phyloP scores from a whole-genome alignment of 2,329 filamentous ascomycete species.

The Penicillium paneum region DNA sequence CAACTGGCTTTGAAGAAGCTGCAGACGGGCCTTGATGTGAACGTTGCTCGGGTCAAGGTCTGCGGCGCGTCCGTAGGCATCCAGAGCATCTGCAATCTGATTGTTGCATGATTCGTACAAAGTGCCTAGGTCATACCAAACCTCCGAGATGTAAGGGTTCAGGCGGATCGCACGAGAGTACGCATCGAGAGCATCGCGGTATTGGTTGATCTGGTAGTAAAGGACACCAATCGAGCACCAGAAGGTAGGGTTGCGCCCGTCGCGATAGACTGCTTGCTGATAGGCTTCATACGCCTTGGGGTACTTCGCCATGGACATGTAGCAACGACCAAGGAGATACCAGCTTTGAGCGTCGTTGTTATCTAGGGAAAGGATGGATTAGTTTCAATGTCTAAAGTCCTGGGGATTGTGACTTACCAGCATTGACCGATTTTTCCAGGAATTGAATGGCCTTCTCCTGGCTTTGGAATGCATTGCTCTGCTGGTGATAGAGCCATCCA shows the following conservation, averaged over 20 bases:
- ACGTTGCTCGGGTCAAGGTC: constrained; percentile 91
- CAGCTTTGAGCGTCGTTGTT: constrained; percentile 95
- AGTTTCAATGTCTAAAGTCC: background rate
- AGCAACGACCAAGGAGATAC: constrained; percentile 95
- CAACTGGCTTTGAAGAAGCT: constrained; percentile 77
- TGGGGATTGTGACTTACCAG: constrained; percentile 58
- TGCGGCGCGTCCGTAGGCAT: constrained; percentile 90
- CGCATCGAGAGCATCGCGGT: constrained; percentile 93
- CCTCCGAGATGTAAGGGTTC: constrained; percentile 97
- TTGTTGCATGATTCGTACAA: constrained; percentile 99
- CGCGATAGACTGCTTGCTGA: constrained; percentile 96
- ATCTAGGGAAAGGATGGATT: constrained; percentile 52
- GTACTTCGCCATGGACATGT: constrained; percentile 99
- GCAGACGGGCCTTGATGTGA: constrained; percentile 92
- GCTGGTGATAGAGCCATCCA: constrained; percentile 95
- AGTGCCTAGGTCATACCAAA: constrained; percentile 98
- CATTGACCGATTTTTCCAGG: constrained; percentile 90
- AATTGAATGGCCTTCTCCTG: constrained; percentile 97
- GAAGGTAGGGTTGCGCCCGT: constrained; percentile 96
- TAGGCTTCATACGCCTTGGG: constrained; percentile 98
- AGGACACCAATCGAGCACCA: constrained; percentile 99
- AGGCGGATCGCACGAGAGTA: constrained; percentile 95
- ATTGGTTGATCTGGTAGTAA: constrained; percentile 99
- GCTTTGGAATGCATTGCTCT: constrained; percentile 84
- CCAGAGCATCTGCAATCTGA: constrained; percentile 91